Percentiles rank a stretch among this genome's conserved stretches.
These are phyloP conservation scores for Phyllosticta ampelicida DNA, from an alignment of 2,329 filamentous ascomycete genomes.

Conservation along the genomic window DNA sequence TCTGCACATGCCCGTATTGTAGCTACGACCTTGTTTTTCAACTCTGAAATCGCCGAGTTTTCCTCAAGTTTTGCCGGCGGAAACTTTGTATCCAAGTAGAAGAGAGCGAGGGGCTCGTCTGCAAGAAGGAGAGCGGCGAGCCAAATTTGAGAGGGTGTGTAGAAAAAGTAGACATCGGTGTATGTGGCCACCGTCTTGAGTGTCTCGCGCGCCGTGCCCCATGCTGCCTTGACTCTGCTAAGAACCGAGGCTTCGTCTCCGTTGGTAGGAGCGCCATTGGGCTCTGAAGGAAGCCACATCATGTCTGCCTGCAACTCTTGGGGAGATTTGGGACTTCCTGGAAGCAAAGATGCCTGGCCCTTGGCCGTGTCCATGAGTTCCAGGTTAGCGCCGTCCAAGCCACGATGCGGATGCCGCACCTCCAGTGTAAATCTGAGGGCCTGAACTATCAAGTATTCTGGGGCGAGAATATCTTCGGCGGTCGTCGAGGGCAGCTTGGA, in stretches of 20 bases:
- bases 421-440: constrained; percentile 89
- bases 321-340: constrained; percentile 12
- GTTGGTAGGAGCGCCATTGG: constrained; percentile 13
- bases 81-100: constrained; percentile 36
- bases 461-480: constrained; percentile 73
- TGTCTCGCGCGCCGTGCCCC: constrained; percentile 43
- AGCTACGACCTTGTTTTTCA: constrained; percentile 25
- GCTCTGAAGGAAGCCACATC: constrained; percentile 18
- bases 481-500: constrained; percentile 56
- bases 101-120: constrained; percentile 51
- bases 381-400: constrained; percentile 75
- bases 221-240: constrained; percentile 50
- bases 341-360: constrained; percentile 40
- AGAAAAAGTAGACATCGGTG: constrained; percentile 96
- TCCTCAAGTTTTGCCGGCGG: constrained; percentile 14
- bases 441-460: constrained; percentile 87
- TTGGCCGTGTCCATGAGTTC: constrained; percentile 61
- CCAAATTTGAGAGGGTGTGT: constrained; percentile 89
- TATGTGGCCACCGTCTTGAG: constrained; percentile 60
- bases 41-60: constrained; percentile 13
- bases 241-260: constrained; percentile 15
- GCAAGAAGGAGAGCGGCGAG: constrained; percentile 68
- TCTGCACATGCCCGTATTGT: constrained; percentile 30
- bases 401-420: constrained; percentile 80
- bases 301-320: constrained; percentile 21